Base-by-base conservation (phyloP, 148 eudicot species). In the Diospyros kaki region DNA sequence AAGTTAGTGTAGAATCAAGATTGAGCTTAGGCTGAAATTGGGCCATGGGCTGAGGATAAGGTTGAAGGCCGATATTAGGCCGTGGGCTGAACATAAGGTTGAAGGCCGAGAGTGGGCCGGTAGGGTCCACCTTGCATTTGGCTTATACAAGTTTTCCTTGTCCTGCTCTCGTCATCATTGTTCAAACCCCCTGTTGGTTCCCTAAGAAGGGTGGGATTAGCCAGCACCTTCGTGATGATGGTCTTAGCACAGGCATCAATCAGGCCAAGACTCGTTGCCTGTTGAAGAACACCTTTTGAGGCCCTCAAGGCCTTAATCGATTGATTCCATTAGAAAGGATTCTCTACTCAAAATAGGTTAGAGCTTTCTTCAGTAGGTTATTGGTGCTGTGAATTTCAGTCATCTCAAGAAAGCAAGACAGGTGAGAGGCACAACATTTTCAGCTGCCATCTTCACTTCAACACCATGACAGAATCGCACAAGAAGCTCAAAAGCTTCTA, bases 381-480 rank as follows among this genome's bases (percentile, higher is more conserved):
- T 84, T 72, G 6, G 85, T 72, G 73, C 87, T 69, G 68, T 93
- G 92, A 59, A 9, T 68, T 14, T 91, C 96, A 0, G 87, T 85
- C 98, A 93, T 93, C 42, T 76, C 82, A 5, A 93, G 92, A 58
- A 74, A 77, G 96, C 83, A 2, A 87, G 66, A 73, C 90, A 91
- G 14, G 81, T 73, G 48, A 93, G 78, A 1, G 84, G 81, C 9
- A 87, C 70, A 6, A 82, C 82, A 70, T 88, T 93, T 55, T 91
- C 85, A 13, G 81, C 58, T 11, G 92, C 53, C 41, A 93, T 46
- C 53, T 78, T 64, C 50, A 89, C 61, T 0, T 88, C 84, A 40
- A 71, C 74, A 51, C 94, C 96, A 66, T 91, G 89, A 68, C 92
- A 91, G 75, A 93, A 91, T 73, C 91, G 75, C 38, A 82, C 86